Evolutionary conservation across 306 rosid genomes (phyloP), one percentile per base, ranked within the genome.

Genomic region (Abrus pulchellus): DNA sequence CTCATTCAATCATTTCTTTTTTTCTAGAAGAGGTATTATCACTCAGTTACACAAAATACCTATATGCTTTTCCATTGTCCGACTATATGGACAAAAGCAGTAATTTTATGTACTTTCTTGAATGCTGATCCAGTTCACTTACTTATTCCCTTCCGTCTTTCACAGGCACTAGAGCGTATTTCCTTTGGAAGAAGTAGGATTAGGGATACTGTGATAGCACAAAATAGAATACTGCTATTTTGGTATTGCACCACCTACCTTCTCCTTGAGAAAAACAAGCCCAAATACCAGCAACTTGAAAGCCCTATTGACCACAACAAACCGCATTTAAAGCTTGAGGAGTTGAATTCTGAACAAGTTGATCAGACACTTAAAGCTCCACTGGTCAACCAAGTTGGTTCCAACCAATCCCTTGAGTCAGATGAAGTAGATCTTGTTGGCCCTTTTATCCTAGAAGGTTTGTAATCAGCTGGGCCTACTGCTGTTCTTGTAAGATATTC

Each of bases 391-490:
- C 74, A 85, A 82, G 88, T 72, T 72, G 91, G 80, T 65, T 54
- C 87, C 57, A 76, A 79, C 50, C 84, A 63, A 76, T 81, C 74
- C 55, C 80, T 74, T 38, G 94, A 88, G 78, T 78, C 88, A 62
- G 80, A 92, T 47, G 82, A 83, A 72, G 52, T 76, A 33, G 93
- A 91, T 81, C 90, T 79, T 80, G 81, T 87, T 86, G 97, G 87
- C 67, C 85, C 92, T 6, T 93, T 95, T 88, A 41, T 90, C 80
- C 90, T 95, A 53, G 96, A 95, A 90, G 99, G 99, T 91, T 89
- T 93, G 96, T 95, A 85, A 83, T 60, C 75, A 84, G 87, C 86
- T 89, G 82, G 95, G 88, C 83, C 88, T 90, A 70, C 75, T 86
- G 74, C 79, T 88, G 84, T 90, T 87, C 85, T 86, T 85, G 86